Conservation (phyloP, 1,284 basidiomycete genomes). For the Coniophora puteana region DNA sequence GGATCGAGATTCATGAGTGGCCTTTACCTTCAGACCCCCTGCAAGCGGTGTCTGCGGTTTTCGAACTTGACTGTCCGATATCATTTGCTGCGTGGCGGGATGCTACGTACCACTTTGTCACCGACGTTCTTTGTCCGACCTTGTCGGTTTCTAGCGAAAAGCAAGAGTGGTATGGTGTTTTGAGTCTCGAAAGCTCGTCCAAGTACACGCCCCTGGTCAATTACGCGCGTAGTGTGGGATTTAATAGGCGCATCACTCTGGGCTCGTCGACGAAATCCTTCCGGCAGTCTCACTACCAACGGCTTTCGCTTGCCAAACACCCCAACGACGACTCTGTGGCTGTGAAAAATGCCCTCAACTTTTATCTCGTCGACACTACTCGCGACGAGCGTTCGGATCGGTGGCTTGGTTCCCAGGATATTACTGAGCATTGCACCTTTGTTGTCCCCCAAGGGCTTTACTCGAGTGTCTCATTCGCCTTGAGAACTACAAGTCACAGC, state of each 20-base stretch:
- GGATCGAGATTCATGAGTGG: conserved; percentile 44
- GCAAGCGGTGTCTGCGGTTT: conserved; percentile 31
- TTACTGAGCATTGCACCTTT: conserved; percentile 26
- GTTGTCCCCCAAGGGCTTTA: conserved; percentile 31
- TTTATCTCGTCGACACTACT: conserved; percentile 19
- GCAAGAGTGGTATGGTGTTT: too few species aligned
- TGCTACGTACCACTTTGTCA: conserved; percentile 35
- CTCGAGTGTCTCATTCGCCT: conserved; percentile 29
- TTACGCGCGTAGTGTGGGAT: too few species aligned
- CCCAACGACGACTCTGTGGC: conserved; percentile 21
- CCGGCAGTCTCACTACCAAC: conserved; percentile 33
- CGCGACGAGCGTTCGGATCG: conserved; percentile 9
- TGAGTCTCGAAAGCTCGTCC: too few species aligned
- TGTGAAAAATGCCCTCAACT: conserved; percentile 33
- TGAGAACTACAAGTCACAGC: conserved; percentile 29
- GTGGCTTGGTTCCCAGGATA: conserved; percentile 10
- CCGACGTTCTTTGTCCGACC: conserved; percentile 29
- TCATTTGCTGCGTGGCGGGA: conserved; percentile 41
- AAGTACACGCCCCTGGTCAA: too few species aligned
- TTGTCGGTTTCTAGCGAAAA: too few species aligned
- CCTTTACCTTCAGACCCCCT: conserved; percentile 34
- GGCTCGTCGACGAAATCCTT: conserved; percentile 41
- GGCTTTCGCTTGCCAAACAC: conserved; percentile 21
- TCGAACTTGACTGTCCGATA: conserved; percentile 41
- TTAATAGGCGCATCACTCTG: conserved; percentile 34